Evolutionary conservation across 495 filamentous ascomycete species (phyloP).

Genomic region (Aspergillus affinis): DNA sequence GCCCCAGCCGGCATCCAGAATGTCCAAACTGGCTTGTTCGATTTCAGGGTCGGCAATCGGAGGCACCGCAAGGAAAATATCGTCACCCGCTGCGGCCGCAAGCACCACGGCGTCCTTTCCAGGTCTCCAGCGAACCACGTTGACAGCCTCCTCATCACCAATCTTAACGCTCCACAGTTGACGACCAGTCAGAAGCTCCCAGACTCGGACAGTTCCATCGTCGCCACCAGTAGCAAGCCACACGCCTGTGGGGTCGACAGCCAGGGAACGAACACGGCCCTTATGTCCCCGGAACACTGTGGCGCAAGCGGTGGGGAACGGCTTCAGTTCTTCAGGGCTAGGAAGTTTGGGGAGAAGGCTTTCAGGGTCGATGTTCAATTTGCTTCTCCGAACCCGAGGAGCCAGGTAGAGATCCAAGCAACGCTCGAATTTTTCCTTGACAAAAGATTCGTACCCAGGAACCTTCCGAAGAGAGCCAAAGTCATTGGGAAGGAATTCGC

Average conservation of each 20-base stretch:
- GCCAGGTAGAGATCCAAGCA: conserved; percentile 95
- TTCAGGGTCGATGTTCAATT: conserved; percentile 94
- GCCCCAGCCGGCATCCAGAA: conserved; percentile 86
- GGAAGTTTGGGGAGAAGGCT: conserved; percentile 92
- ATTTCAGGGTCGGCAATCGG: conserved; percentile 68
- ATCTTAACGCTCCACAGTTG: conserved; percentile 83
- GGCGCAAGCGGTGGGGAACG: conserved; percentile 86
- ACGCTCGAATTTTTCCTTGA: conserved; percentile 95
- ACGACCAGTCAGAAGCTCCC: conserved; percentile 84
- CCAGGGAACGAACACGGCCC: conserved; percentile 79
- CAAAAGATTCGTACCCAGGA: conserved; percentile 84
- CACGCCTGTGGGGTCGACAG: conserved; percentile 72
- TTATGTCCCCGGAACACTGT: conserved; percentile 85
- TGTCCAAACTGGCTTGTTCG: conserved; percentile 68
- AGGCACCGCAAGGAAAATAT: conserved; percentile 80
- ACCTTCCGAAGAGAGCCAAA: conserved; percentile 84
- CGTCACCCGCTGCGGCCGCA: conserved; percentile 79
- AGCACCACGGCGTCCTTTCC: conserved; percentile 77
- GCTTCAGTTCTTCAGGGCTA: conserved; percentile 86
- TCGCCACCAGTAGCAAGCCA: conserved; percentile 91
- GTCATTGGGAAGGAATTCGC: conserved; percentile 80
- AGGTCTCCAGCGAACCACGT: conserved; percentile 87
- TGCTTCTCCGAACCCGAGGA: conserved; percentile 85
- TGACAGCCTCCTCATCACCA: conserved; percentile 78
- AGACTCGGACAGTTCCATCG: conserved; percentile 88